Base-by-base conservation (phyloP, 1,284 basidiomycete species). In the Trichosporon faecale region DNA sequence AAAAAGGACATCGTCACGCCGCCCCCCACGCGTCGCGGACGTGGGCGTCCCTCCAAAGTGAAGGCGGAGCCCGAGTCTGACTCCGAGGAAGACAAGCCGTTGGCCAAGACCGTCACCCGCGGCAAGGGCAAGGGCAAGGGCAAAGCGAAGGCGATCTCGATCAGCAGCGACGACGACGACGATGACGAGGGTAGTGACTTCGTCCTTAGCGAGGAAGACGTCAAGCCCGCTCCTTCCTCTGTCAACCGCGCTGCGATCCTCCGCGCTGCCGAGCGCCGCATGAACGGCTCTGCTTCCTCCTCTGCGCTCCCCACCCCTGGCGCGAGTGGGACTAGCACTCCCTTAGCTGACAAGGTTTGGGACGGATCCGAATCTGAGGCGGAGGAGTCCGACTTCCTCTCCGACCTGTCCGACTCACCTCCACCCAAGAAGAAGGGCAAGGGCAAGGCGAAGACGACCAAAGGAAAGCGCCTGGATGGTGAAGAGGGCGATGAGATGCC, bases 391-490 rank as follows among this genome's bases (percentile, higher is more conserved):
- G 67, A 65, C 2, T 55, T 33, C 46, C 25, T 37, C 23, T 68
- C 60, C 1, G 65, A 72, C 12, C 61, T 66, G 8, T 73, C 72
- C 0, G 71, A 49, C 8, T 27, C 46, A 1, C 64, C 64, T 2
- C 29, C 60, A 16, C 66, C 61, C 57, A 66, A 67, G 63, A 33
- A 55, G 65, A 72, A 68, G 68, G 55, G 35, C 37, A 72, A 68
- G 46, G 64, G 27, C 18, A 70, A 52, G 60, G 52, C 21, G 2
- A 67, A 65, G 49, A 4, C 68, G 18, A n/a, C 16, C 14, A 70
- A 65, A 66, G 72, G 70, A n/a, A 33, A 65, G 14, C 69, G 70
- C 31, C 72, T 73, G 12, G 75, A 71, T 31, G 72, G 71, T 14
- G 68, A 46, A 4, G 75, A 76, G 12, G 71, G 72, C 4, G 69